Conservation (phyloP, 164 flowering plant species). For the Liquidambar formosana region DNA sequence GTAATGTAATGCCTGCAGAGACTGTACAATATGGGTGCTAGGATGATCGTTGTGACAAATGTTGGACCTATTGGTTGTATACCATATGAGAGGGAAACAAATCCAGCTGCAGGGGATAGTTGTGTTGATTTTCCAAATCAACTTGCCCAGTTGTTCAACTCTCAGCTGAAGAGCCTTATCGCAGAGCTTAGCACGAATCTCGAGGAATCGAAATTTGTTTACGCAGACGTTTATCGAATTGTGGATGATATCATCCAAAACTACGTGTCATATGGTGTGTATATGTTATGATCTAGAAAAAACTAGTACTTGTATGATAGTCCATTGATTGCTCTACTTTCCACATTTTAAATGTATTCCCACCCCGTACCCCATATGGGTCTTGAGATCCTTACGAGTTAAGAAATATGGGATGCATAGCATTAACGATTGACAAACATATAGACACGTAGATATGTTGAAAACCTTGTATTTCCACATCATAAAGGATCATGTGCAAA, state of each 20-base stretch:
- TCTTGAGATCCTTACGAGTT: too few relatives aligned
- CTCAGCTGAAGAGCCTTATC: slow-evolving; percentile 41
- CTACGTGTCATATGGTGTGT: slow-evolving; percentile 50
- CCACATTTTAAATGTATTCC: too few relatives aligned
- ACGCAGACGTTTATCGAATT: slow-evolving; percentile 56
- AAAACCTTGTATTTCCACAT: too few relatives aligned
- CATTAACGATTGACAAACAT: too few relatives aligned
- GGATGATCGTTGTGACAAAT: slow-evolving; percentile 56
- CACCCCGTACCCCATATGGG: too few relatives aligned
- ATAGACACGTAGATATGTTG: too few relatives aligned
- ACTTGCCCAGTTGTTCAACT: slow-evolving; percentile 51
- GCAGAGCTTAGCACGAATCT: slow-evolving; percentile 39
- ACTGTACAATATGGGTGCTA: slow-evolving; percentile 60
- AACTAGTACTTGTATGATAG: too few relatives aligned
- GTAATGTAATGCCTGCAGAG: slow-evolving; percentile 50
- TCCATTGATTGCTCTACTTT: too few relatives aligned
- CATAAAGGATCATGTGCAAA: too few relatives aligned
- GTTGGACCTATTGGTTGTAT: slow-evolving; percentile 86
- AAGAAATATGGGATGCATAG: too few relatives aligned
- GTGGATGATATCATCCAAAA: slow-evolving; percentile 49
- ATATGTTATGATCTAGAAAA: too few relatives aligned
- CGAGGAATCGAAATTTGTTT: slow-evolving; percentile 42
- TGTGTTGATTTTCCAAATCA: slow-evolving; percentile 54
- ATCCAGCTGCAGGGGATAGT: slow-evolving; percentile 40
- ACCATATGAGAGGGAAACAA: slow-evolving; percentile 56